Percentiles rank a stretch among this genome's conserved stretches.
Evolutionary conservation across 805 yeast genomes (phyloP).

Genomic region (Candida odintsovae): DNA sequence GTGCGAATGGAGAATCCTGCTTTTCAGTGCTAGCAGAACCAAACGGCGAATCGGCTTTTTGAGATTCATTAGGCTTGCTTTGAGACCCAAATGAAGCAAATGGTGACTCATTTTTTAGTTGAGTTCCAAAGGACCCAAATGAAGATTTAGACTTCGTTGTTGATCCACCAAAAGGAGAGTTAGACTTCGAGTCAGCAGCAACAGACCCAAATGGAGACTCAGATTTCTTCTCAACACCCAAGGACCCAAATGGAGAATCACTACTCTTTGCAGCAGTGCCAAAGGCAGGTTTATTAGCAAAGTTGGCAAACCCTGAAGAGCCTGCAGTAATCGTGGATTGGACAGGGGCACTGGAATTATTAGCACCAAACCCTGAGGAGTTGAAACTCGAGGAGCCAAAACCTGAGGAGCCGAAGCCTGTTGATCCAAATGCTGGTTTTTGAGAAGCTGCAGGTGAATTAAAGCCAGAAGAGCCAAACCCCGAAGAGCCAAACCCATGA

Average conservation of each 20-base stretch:
- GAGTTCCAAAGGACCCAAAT: constrained; percentile 3
- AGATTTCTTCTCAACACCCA: constrained; percentile 13
- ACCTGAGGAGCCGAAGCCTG: constrained; percentile 19
- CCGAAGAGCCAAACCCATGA: neutral
- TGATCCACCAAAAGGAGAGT: neutral
- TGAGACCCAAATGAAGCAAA: constrained; percentile 3
- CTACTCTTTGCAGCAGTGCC: neutral
- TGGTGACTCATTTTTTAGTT: constrained; percentile 1
- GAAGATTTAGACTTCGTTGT: constrained; percentile 1
- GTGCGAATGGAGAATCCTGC: constrained; percentile 8
- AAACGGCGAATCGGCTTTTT: too few relatives aligned
- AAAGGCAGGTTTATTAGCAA: constrained; percentile 3
- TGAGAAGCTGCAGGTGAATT: neutral
- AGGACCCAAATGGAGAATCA: constrained; percentile 16
- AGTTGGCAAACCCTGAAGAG: neutral
- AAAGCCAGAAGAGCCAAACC: neutral
- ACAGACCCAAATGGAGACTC: constrained; percentile 21
- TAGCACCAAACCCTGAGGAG: constrained; percentile 1
- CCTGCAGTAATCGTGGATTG: neutral
- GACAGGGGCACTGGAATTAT: neutral
- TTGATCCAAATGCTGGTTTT: constrained; percentile 22
- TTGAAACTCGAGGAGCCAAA: constrained; percentile 9
- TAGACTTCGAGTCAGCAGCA: neutral
- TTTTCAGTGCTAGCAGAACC: too few relatives aligned
- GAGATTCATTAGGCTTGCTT: too few relatives aligned